Base-by-base conservation (phyloP, 148 eudicot genomes). In the Talinum fruticosum region DNA sequence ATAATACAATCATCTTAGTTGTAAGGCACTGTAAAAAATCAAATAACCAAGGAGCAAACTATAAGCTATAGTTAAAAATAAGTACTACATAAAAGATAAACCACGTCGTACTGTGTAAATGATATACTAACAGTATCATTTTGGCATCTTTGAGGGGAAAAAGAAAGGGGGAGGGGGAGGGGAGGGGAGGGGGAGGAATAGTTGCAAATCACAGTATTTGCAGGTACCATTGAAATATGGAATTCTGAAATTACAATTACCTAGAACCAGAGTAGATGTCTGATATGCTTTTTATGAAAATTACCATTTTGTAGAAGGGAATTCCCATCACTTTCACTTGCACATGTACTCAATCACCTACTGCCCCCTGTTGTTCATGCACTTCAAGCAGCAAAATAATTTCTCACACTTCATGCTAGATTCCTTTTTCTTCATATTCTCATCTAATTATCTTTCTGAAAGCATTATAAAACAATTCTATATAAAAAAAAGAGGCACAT, bases 321-420 rank as follows among this genome's bases (percentile, higher is more conserved):
- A n/a, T 76, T 76, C 66, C 73, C 73, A 68, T 66, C 41, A 57
- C 64, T 59, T 62, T 65, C 33, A 61, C 61, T 32, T 23, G 76
- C 71, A 79, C 71, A 70, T 61, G 76, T 32, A 62, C 5, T 45
- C 12, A 71, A 32, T 44, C 76, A 72, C 13, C 76, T 61, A 10
- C 38, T 80, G 74, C 68, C 77, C 34, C 66, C 26, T 79, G 78
- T 79, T 74, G 41, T 21, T 38, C 78, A 74, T 80, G 78, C 74
- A 68, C 23, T 4, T 8, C 51, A 16, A 79, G 38, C 69, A 79
- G 73, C 72, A 45, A 51, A 69, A 49, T 2, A 23, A 5, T 59
- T 44, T 51, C 28, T 71, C 71, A 79, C 62, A 62, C 24, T 68
- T 65, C 66, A 10, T 28, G 53, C 66, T 57, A 47, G 37, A 24